Percentiles rank a stretch among this genome's conserved stretches.
These are phyloP conservation scores for Arachis monticola DNA, from an alignment of 331 rosid genomes.

Conservation along the genomic window DNA sequence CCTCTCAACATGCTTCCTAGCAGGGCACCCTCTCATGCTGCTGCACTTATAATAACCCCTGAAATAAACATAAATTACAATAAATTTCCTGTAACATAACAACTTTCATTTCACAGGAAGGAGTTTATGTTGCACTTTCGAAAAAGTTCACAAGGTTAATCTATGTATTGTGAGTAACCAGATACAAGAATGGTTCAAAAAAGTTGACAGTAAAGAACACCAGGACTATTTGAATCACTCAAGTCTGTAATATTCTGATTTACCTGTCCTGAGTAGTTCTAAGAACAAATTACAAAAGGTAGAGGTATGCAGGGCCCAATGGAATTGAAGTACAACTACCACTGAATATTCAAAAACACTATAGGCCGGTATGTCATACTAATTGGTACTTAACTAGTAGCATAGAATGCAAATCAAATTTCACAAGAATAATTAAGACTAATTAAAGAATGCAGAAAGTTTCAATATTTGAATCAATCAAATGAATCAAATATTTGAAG, in stretches of 20 bases:
- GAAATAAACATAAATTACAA: slow-evolving; percentile 33
- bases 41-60: slow-evolving; percentile 99
- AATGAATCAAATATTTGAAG: background rate
- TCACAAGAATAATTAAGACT: background rate
- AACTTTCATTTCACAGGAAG: background rate
- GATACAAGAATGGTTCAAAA: background rate
- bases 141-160: slow-evolving; percentile 12
- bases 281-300: slow-evolving; percentile 6
- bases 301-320: background rate
- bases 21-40: slow-evolving; percentile 99
- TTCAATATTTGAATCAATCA: background rate
- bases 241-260: background rate
- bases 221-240: slow-evolving; percentile 7
- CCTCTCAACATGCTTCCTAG: slow-evolving; percentile 98
- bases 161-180: background rate
- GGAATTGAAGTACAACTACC: slow-evolving; percentile 2
- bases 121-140: slow-evolving; percentile 4
- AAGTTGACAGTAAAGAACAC: slow-evolving; percentile 7
- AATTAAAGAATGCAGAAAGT: background rate
- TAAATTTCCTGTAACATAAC: slow-evolving; percentile 35
- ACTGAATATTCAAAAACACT: background rate
- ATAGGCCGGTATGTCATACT: background rate
- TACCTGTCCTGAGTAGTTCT: slow-evolving; percentile 1
- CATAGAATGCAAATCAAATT: slow-evolving; percentile 3
- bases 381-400: background rate